These are phyloP conservation scores for Viola pubescens DNA, from an alignment of 441 rosid genomes.

Conservation along the genomic window DNA sequence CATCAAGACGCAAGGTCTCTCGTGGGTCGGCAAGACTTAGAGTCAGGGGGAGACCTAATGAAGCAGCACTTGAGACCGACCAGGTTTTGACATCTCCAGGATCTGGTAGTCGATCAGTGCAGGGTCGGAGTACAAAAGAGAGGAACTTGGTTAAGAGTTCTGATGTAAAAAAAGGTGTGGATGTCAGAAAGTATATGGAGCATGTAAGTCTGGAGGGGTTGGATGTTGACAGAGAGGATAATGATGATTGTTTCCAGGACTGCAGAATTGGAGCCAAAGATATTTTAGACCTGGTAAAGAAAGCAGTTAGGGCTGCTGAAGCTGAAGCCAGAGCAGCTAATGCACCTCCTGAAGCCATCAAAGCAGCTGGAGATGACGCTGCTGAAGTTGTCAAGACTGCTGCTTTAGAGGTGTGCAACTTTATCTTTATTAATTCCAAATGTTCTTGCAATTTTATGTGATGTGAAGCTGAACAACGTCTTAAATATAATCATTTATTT, in stretches of 20 bases:
- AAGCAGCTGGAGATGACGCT: conserved; percentile 93
- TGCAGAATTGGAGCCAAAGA: conserved; percentile 78
- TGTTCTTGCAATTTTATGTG: conserved; percentile 4
- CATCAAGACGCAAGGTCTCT: conserved; percentile 49
- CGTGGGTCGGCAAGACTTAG: conserved; percentile 58
- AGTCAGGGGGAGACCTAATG: conserved; percentile 65
- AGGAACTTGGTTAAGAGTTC: conserved; percentile 39
- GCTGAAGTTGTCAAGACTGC: conserved; percentile 95
- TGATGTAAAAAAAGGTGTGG: conserved; percentile 48
- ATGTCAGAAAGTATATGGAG: conserved; percentile 37
- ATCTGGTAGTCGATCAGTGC: conserved; percentile 51
- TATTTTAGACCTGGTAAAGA: conserved; percentile 66
- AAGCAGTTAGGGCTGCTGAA: conserved; percentile 91
- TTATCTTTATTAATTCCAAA: not conserved
- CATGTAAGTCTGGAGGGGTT: conserved; percentile 38
- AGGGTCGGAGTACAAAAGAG: conserved; percentile 42
- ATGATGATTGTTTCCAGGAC: conserved; percentile 70
- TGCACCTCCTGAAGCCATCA: conserved; percentile 80
- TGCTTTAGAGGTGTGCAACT: conserved; percentile 51
- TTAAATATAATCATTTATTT: not conserved
- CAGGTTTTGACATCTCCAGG: conserved; percentile 56
- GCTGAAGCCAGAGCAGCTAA: conserved; percentile 89
- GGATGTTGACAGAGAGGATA: conserved; percentile 56
- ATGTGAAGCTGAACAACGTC: conserved; percentile 7
- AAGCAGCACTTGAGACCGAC: conserved; percentile 54